Evolutionary conservation across 2,329 filamentous ascomycete genomes (phyloP), one percentile per base, ranked within the genome.

Genomic region (Parastagonospora avenae): DNA sequence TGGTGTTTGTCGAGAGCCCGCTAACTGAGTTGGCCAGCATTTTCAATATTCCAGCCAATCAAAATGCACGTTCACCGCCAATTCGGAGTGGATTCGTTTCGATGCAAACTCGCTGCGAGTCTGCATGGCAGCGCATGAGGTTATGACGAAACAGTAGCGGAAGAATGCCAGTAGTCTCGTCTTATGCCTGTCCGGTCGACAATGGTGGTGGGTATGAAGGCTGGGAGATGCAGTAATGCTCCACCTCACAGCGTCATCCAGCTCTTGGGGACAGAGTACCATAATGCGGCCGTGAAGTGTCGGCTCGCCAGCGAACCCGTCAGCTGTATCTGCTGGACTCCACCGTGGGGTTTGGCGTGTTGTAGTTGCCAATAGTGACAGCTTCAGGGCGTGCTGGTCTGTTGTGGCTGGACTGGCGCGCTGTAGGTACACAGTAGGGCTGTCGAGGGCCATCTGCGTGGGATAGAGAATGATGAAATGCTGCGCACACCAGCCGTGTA

Each of bases 21-120:
- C 52, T 57, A 59, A 40, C 48, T 42, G 57, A 45, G 57, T 56
- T 59, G 57, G 56, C 64, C 52, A 66, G 53, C 60, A 65, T 58
- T 60, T 59, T 49, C 14, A 27, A 48, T 50, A 50, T 54, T 45
- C 44, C 42, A 56, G 38, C 70, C 68, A 73, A 73, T 71, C 45
- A 63, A 46, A 56, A 47, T 28, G 27, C 44, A 60, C 55, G 52
- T 60, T 58, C 71, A 73, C 71, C 71, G 71, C 71, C 57, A 66
- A 63, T 72, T 68, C 56, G 49, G 19, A 44, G 54, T 59, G 48
- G 57, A 57, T 33, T 33, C 42, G 48, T 24, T 45, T 55, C 32
- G 54, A 64, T 62, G 64, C 63, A 66, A 67, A 67, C 59, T 48
- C 47, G 60, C 60, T 63, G 62, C 61, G 61, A 53, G 58, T 50